Evolutionary conservation across 1,284 basidiomycete genomes (phyloP), one percentile per base, ranked within the genome.

Genomic region (Phylloporus sp.): DNA sequence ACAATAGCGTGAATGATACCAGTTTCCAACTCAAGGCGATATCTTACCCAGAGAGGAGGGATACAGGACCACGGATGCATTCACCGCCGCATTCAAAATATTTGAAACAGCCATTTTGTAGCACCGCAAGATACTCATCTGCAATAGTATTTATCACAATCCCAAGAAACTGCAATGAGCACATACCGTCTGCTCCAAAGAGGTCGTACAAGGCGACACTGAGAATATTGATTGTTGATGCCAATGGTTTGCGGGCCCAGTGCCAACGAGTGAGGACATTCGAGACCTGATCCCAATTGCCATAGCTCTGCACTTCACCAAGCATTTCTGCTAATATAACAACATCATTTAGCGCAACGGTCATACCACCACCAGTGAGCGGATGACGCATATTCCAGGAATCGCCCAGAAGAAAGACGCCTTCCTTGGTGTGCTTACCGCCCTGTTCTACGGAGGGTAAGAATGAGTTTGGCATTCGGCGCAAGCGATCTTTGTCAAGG

Each of bases 371-470:
- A 15, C 98, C 98, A 0, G 97, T 99, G 17, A 99, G 86, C 0
- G 98, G 97, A 81, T 99, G 98, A 2, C 98, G 93, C 97, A 99
- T 99, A 80, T 99, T 99, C 93, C 96, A 97, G 2, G 97, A 92
- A 80, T 99, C 98, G 7, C 98, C 98, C 53, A 98, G 85, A 66
- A 99, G 88, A 70, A 99, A 85, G 12, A 91, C 91, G 27, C 97
- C 96, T 64, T 89, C 84, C 69, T 90, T 92, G 15, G 84, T 82
- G 43, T 80, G 75, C 17, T 76, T 74, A 4, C 81, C 80, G 65
- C 94, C 94, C 78, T 99, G 98, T 76, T 93, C 86, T 23, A 91
- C 86, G 0, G 97, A 85, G 0, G 97, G 95, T 5, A 99, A 86
- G 85, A 95, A 98, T 0, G 94, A 94, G 81, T 99, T 99, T 60